Conservation (phyloP, 371 early-diverging fungal species). For the Smittium culicis region DNA sequence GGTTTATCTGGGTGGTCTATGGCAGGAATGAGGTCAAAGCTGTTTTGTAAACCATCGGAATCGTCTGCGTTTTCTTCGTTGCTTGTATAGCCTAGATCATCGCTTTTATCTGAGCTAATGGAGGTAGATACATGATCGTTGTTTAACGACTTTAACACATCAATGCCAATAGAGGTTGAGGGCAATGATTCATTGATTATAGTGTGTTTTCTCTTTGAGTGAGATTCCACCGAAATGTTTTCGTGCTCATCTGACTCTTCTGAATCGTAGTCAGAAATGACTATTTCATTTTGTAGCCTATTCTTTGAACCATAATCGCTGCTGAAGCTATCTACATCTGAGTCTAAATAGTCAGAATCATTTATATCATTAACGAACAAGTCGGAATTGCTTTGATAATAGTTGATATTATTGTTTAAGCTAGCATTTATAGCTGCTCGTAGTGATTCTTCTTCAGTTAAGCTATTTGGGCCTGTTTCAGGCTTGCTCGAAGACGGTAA, state of each 20-base stretch:
- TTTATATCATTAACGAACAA: not conserved
- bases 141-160: too few relatives aligned
- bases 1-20: not conserved
- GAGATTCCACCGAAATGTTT: not conserved
- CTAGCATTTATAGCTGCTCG: too few relatives aligned
- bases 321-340: not conserved
- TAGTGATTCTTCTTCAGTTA: not conserved
- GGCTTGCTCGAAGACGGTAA: not conserved
- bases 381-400: not conserved
- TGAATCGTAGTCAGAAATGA: not conserved
- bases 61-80: not conserved
- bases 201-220: too few relatives aligned
- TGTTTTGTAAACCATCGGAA: not conserved
- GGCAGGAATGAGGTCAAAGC: not conserved
- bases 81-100: too few relatives aligned
- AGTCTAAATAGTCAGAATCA: not conserved
- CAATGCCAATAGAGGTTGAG: too few relatives aligned
- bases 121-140: too few relatives aligned
- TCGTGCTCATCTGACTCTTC: not conserved
- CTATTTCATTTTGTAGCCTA: too few relatives aligned
- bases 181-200: too few relatives aligned
- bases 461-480: not conserved
- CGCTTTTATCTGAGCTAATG: too few relatives aligned
- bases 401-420: not conserved
- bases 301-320: too few relatives aligned